phyloP scores from a whole-genome alignment of 148 eudicot species.

The Amaranthus palmeri region DNA sequence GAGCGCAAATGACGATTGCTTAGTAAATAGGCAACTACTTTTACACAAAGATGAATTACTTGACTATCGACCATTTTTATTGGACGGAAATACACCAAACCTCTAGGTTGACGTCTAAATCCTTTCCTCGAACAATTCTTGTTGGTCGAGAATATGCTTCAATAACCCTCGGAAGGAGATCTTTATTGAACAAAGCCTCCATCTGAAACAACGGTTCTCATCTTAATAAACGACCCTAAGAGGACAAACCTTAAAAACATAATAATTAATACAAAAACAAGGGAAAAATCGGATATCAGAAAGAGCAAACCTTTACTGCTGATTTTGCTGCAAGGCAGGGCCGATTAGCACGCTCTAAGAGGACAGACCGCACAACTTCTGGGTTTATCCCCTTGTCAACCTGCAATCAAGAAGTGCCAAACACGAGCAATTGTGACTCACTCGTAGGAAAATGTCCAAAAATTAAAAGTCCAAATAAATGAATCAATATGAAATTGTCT shows the following conservation, averaged over 20 bases:
- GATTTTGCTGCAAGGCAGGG: constrained; percentile 86
- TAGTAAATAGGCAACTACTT: neutral
- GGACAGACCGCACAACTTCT: constrained; percentile 87
- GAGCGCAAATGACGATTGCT: neutral
- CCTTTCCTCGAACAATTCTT: constrained; percentile 96
- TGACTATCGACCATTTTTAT: too few relatives aligned
- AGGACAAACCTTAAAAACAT: neutral
- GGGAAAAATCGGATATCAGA: neutral
- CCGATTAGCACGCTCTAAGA: constrained; percentile 69
- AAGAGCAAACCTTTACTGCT: constrained; percentile 51
- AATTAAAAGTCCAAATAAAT: neutral
- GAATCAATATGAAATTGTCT: too few relatives aligned
- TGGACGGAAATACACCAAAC: constrained; percentile 24
- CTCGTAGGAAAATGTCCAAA: neutral
- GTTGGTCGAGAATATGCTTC: constrained; percentile 98
- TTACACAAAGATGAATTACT: neutral
- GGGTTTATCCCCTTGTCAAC: constrained; percentile 89
- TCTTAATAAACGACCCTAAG: constrained; percentile 4
- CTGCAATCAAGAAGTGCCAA: constrained; percentile 38
- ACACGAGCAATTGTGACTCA: constrained; percentile 13
- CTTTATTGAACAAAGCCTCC: constrained; percentile 67
- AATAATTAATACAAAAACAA: neutral
- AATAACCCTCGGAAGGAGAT: constrained; percentile 68
- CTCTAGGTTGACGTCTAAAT: constrained; percentile 42
- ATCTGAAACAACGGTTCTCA: constrained; percentile 41